phyloP scores from a whole-genome alignment of 768 basidiomycete species.

The Russula sp. region DNA sequence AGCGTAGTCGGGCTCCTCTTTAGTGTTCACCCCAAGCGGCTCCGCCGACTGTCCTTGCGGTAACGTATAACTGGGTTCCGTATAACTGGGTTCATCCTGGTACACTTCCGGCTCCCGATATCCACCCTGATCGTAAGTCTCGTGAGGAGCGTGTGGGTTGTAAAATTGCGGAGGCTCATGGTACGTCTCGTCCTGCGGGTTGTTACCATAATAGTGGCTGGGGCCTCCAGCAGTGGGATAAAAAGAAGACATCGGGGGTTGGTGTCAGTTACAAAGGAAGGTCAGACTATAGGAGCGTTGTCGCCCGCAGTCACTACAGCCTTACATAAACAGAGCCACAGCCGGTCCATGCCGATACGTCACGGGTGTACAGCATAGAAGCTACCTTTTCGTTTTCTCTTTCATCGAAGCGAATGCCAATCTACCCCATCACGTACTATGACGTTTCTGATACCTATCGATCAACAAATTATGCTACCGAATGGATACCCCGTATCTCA shows the following conservation, averaged over 20 bases:
- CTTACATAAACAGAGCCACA: neutral
- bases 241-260: neutral
- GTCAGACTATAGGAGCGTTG: neutral
- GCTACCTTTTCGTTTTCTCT: too few species aligned
- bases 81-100: slow-evolving; percentile 32
- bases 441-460: too few species aligned
- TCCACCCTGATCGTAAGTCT: slow-evolving; percentile 52
- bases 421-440: too few species aligned
- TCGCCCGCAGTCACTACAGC: slow-evolving; percentile 21
- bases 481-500: too few species aligned
- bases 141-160: slow-evolving; percentile 43
- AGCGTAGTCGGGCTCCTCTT: slow-evolving; percentile 11
- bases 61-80: slow-evolving; percentile 28
- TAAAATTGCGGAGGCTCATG: slow-evolving; percentile 39
- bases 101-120: slow-evolving; percentile 32
- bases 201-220: neutral
- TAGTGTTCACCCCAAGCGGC: neutral
- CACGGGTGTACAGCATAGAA: too few species aligned
- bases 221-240: neutral
- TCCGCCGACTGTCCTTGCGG: slow-evolving; percentile 4
- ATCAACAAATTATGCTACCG: too few species aligned
- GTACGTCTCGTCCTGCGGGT: slow-evolving; percentile 11
- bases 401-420: too few species aligned
- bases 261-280: neutral
- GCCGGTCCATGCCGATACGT: neutral